Percentiles rank a stretch among this genome's conserved stretches.
Evolutionary conservation across 495 filamentous ascomycete genomes (phyloP).

Genomic region (Friedmanniomyces simplex): DNA sequence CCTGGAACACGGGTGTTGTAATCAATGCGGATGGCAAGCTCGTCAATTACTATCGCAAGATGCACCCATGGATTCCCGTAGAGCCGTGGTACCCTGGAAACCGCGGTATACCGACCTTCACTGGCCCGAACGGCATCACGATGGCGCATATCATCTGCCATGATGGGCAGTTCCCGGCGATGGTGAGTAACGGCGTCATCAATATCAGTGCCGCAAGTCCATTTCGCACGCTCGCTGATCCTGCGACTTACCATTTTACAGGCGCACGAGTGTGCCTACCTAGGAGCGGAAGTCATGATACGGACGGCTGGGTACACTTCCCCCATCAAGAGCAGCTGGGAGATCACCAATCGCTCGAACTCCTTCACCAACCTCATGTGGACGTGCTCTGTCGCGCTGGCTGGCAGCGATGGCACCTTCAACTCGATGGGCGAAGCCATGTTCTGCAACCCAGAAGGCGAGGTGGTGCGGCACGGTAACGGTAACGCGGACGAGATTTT

Average conservation of each 20-base stretch:
- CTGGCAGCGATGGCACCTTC: constrained; percentile 18
- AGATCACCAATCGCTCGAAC: constrained; percentile 20
- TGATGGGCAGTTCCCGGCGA: constrained; percentile 20
- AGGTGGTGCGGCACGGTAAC: constrained; percentile 12
- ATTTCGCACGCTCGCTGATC: background rate
- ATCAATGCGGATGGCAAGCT: constrained; percentile 16
- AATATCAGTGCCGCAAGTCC: too few species aligned
- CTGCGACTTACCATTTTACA: background rate
- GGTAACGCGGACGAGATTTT: constrained; percentile 13
- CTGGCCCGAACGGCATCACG: constrained; percentile 7
- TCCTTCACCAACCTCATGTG: constrained; percentile 19
- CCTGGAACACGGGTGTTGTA: constrained; percentile 16
- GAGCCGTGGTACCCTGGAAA: constrained; percentile 23
- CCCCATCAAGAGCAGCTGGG: constrained; percentile 18
- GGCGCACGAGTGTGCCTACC: constrained; percentile 18
- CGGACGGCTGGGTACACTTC: constrained; percentile 17
- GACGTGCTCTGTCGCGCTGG: constrained; percentile 16
- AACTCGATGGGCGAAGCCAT: constrained; percentile 20
- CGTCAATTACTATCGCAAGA: constrained; percentile 21
- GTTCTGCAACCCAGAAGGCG: constrained; percentile 16
- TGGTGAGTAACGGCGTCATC: background rate
- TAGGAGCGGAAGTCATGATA: constrained; percentile 17
- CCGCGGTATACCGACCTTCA: constrained; percentile 9
- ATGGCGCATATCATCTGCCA: constrained; percentile 23
- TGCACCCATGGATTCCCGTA: constrained; percentile 10